Conservation (phyloP, 2,329 filamentous ascomycete species). For the Stenocarpella maydis region DNA sequence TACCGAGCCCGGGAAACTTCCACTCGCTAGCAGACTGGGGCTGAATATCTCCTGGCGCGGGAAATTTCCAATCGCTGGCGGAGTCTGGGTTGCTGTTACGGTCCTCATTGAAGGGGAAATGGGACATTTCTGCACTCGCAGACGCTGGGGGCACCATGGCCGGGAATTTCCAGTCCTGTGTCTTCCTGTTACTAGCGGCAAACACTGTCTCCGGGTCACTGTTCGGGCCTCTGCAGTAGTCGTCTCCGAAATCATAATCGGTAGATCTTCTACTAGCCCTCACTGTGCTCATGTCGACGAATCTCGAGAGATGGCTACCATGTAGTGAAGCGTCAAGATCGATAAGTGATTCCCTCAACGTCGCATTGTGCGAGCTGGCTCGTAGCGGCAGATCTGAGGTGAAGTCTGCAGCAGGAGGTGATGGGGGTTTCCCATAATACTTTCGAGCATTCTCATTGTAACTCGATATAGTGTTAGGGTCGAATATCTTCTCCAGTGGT, state of each 20-base stretch:
- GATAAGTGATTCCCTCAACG: slow-evolving; percentile 70
- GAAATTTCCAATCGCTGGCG: slow-evolving; percentile 19
- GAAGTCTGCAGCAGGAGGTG: slow-evolving; percentile 50
- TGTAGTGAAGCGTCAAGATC: slow-evolving; percentile 69
- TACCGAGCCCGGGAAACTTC: slow-evolving; percentile 41
- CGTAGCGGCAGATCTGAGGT: slow-evolving; percentile 63
- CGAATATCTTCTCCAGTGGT: slow-evolving; percentile 71
- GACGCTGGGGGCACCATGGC: slow-evolving; percentile 58
- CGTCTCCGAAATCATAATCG: slow-evolving; percentile 59
- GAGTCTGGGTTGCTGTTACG: slow-evolving; percentile 32
- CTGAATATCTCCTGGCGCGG: background rate
- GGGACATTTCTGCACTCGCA: slow-evolving; percentile 56
- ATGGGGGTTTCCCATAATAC: slow-evolving; percentile 63
- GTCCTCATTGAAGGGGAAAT: slow-evolving; percentile 52
- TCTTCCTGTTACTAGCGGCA: slow-evolving; percentile 44
- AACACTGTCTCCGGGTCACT: slow-evolving; percentile 67
- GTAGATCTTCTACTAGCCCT: slow-evolving; percentile 57
- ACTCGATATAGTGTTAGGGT: slow-evolving; percentile 70
- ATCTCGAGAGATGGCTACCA: slow-evolving; percentile 63
- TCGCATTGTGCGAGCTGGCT: slow-evolving; percentile 60
- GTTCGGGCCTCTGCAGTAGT: slow-evolving; percentile 59
- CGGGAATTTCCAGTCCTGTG: slow-evolving; percentile 63
- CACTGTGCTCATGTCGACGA: slow-evolving; percentile 69
- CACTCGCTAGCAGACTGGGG: slow-evolving; percentile 3
- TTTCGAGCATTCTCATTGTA: slow-evolving; percentile 70